phyloP scores from a whole-genome alignment of 352 stramenopile genomes.

The Phytophthora citricola region DNA sequence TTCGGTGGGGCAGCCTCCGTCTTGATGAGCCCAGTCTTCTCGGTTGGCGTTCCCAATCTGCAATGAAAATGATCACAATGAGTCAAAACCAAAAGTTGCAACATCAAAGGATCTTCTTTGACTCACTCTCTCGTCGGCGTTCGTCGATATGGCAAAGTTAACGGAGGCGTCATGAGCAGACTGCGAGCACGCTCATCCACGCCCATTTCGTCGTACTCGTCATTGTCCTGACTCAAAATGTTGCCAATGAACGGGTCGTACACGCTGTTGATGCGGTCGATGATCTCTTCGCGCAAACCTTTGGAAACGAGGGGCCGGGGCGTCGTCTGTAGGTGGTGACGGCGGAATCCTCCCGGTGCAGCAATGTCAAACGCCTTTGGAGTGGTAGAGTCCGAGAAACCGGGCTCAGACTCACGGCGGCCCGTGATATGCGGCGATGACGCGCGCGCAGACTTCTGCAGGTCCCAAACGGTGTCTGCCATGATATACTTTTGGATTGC shows the following conservation, averaged over 20 bases:
- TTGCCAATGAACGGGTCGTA: constrained; percentile 87
- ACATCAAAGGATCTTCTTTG: not conserved
- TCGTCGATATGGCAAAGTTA: constrained; percentile 41
- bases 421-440: constrained; percentile 37
- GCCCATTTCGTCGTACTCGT: constrained; percentile 78
- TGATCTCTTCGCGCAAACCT: constrained; percentile 71
- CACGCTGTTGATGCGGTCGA: constrained; percentile 73
- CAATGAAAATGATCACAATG: constrained; percentile 14
- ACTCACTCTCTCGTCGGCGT: constrained; percentile 34
- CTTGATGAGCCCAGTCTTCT: constrained; percentile 43
- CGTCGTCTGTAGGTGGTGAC: constrained; percentile 67
- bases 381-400: constrained; percentile 38
- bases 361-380: constrained; percentile 70
- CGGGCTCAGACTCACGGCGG: constrained; percentile 68
- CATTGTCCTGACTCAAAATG: constrained; percentile 85
- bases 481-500: constrained; percentile 34
- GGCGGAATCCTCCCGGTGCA: constrained; percentile 72
- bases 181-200: constrained; percentile 69
- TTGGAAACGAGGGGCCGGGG: constrained; percentile 49
- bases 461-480: constrained; percentile 55
- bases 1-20: constrained; percentile 11
- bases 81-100: constrained; percentile 2
- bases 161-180: constrained; percentile 72
- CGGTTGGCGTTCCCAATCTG: constrained; percentile 38
- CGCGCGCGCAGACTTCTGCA: constrained; percentile 52